Evolutionary conservation across 805 yeast species (phyloP).

Genomic region (Cyberlindnera mycetangii): DNA sequence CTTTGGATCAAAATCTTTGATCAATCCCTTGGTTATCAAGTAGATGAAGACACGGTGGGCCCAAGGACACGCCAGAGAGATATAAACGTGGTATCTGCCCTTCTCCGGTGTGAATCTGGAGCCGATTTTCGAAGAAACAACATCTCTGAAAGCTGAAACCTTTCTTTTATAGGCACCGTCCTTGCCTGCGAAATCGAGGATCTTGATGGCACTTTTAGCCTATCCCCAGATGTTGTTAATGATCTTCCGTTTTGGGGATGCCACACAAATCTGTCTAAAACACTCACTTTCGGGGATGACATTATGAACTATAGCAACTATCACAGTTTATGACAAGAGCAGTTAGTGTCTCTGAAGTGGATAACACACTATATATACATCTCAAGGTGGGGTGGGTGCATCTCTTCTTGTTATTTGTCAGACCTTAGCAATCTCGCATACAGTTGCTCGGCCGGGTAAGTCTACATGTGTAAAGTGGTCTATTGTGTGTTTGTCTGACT

Average conservation of each 20-base stretch:
- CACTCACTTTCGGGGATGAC: not conserved
- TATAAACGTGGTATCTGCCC: conserved; percentile 82
- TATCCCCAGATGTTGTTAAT: not conserved
- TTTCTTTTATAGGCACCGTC: conserved; percentile 58
- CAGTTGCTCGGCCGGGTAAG: no score
- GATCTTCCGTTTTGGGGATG: conserved; percentile 10
- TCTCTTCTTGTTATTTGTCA: no score
- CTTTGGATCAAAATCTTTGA: conserved; percentile 37
- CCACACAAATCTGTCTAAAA: not conserved
- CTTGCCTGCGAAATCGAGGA: conserved; percentile 46
- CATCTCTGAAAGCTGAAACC: conserved; percentile 58
- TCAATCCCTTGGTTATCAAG: conserved; percentile 69
- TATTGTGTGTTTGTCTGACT: no score
- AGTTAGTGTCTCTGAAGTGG: no score
- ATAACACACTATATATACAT: no score
- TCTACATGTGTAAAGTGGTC: no score
- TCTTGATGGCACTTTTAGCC: conserved; percentile 31
- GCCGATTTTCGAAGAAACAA: conserved; percentile 54
- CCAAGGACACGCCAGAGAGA: conserved; percentile 91
- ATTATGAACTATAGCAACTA: no score
- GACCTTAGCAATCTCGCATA: conserved; percentile 3
- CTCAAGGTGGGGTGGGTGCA: no score
- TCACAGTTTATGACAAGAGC: no score
- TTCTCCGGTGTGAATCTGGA: conserved; percentile 70
- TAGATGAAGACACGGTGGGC: conserved; percentile 83